Evolutionary conservation across 23 red algal species (phyloP), one percentile per base, ranked within the genome.

Genomic region (Pyropia yezoensis): DNA sequence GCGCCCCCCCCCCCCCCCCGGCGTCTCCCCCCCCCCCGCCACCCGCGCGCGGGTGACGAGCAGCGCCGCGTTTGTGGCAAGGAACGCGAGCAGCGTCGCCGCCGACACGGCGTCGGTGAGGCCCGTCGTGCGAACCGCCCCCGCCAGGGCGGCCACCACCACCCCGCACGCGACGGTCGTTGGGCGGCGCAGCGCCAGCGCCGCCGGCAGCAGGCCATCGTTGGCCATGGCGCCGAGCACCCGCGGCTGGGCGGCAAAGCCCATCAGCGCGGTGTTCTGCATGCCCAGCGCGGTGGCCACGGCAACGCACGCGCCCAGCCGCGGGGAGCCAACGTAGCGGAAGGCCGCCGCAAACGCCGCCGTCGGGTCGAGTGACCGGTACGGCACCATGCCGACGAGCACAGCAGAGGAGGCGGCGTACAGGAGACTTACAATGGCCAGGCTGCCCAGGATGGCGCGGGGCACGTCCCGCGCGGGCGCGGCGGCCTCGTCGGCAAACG

Each of bases 321-420:
- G 29, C 2, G 73, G 52, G 30, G 66, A 30, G 11, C 69, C 70
- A 19, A 69, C 82, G 19, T 66, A 34, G 34, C 74, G 70, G 33
- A 95, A 82, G 4, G 90, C 90, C 0, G 66, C 90, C 20, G 83
- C 81, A 54, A 95, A 95, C 18, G 90, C 68, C 28, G 90, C 90
- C 53, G 67, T 54, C 29, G 50, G 67, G 57, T 78, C 66, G 2
- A 95, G 26, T 3, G 45, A 21, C 0, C 33, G 19, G 69, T 81
- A 95, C 57, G 78, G 71, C 47, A 87, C 75, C 18, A 88, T 54
- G 54, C 90, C 90, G 23, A 75, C 81, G 14, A 95, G 58, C 11
- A 95, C 59, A 17, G 87, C 64, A 6, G 80, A 80, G 13, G 90
- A 65, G 19, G 61, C 71, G 33, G 74, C 53, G 64, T 87, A 95